These are phyloP conservation scores for Amoebophrya sp. DNA, from an alignment of 169 alveolate species.

Conservation along the genomic window DNA sequence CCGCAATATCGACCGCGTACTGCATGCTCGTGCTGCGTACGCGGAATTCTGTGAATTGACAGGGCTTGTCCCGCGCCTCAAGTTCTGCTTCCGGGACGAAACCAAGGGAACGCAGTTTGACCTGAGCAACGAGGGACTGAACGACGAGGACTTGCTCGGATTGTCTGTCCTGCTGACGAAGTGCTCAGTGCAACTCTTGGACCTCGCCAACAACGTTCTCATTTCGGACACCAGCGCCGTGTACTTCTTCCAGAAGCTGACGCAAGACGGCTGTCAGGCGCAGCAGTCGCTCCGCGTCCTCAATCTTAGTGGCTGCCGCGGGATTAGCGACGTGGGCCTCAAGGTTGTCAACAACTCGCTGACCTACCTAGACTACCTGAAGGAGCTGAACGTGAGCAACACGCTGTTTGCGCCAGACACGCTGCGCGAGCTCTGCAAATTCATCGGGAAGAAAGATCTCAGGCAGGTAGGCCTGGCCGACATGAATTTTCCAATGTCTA, in stretches of 20 bases:
- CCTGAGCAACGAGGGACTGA: neutral
- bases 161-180: neutral
- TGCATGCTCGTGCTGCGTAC: neutral
- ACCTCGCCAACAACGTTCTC: neutral
- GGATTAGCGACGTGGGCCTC: neutral
- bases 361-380: neutral
- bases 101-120: neutral
- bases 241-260: neutral
- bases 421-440: neutral
- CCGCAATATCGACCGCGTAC: no score
- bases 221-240: neutral
- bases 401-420: neutral
- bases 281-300: slow-evolving; percentile 3
- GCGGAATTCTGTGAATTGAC: neutral
- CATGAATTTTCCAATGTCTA: neutral
- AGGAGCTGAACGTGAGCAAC: neutral
- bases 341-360: neutral
- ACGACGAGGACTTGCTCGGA: slow-evolving; percentile 19
- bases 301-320: neutral
- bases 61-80: neutral
- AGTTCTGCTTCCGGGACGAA: slow-evolving; percentile 3
- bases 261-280: neutral
- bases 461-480: neutral
- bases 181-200: neutral
- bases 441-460: neutral